Evolutionary conservation across 805 yeast species (phyloP).

Genomic region (Metschnikowia koreensis): DNA sequence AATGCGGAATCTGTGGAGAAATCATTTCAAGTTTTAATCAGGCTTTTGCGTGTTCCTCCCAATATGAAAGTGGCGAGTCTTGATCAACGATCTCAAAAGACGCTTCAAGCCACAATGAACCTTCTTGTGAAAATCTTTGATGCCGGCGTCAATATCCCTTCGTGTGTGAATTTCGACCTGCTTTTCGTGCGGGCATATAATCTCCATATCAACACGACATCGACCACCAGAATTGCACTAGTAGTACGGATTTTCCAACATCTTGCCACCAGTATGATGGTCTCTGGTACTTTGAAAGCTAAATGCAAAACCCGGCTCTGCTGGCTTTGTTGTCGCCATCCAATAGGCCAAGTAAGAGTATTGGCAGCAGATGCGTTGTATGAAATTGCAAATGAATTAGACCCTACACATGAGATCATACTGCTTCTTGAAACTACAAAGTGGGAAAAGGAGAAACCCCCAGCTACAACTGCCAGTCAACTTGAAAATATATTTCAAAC

Average conservation of each 20-base stretch:
- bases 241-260: slow-evolving; percentile 46
- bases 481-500: slow-evolving; percentile 1
- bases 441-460: slow-evolving; percentile 1
- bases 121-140: slow-evolving; percentile 42
- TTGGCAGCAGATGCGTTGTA: slow-evolving; percentile 44
- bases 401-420: neutral
- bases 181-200: slow-evolving; percentile 53
- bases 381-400: slow-evolving; percentile 30
- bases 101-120: slow-evolving; percentile 24
- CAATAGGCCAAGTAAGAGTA: slow-evolving; percentile 29
- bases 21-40: slow-evolving; percentile 16
- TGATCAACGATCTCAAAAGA: slow-evolving; percentile 22
- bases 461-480: neutral
- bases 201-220: slow-evolving; percentile 50
- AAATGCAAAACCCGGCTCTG: slow-evolving; percentile 21
- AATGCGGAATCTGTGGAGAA: neutral
- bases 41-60: slow-evolving; percentile 19
- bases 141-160: slow-evolving; percentile 31
- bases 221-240: slow-evolving; percentile 33
- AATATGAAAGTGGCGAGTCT: slow-evolving; percentile 10
- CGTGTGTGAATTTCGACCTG: slow-evolving; percentile 25
- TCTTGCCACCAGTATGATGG: slow-evolving; percentile 21
- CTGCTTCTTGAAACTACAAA: neutral
- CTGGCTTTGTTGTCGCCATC: slow-evolving; percentile 33
- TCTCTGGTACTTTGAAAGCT: slow-evolving; percentile 4